Percentiles rank a stretch among this genome's conserved stretches.
Conservation (phyloP, 371 early-diverging fungal genomes). For the Mortierella sp. region DNA sequence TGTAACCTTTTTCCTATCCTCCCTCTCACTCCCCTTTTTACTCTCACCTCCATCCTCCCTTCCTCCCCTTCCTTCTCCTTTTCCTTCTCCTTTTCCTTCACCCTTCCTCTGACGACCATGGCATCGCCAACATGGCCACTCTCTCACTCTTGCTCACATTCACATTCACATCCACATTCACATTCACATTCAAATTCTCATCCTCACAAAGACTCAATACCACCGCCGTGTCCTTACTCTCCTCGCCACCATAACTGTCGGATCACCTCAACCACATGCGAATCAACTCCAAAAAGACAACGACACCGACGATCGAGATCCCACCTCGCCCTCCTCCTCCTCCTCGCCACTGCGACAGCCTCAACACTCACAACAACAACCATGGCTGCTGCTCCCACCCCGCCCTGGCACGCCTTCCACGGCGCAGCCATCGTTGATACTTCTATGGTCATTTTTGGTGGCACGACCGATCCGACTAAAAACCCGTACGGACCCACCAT, state of each 20-base stretch:
- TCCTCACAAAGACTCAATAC: not conserved
- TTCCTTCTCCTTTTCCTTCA: not conserved
- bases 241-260: not conserved
- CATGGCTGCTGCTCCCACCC: conserved; percentile 19
- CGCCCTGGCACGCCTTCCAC: conserved; percentile 53
- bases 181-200: conserved; percentile 1
- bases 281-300: conserved; percentile 4
- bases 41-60: not conserved
- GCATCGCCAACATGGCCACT: not conserved
- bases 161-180: not conserved
- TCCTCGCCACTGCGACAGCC: not conserved
- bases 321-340: not conserved
- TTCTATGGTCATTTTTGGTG: conserved; percentile 53
- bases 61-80: not conserved
- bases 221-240: conserved; percentile 3
- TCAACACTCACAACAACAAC: conserved; percentile 10
- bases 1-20: not conserved
- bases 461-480: conserved; percentile 22
- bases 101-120: conserved; percentile 8
- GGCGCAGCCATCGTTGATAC: conserved; percentile 52
- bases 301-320: conserved; percentile 4
- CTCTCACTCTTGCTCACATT: not conserved
- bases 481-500: conserved; percentile 26
- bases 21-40: not conserved
- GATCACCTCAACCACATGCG: not conserved